A percentile compares a stretch with the other conserved stretches of the same genome.
Conservation (phyloP, 129 eudicot species). For the Silybum marianum region DNA sequence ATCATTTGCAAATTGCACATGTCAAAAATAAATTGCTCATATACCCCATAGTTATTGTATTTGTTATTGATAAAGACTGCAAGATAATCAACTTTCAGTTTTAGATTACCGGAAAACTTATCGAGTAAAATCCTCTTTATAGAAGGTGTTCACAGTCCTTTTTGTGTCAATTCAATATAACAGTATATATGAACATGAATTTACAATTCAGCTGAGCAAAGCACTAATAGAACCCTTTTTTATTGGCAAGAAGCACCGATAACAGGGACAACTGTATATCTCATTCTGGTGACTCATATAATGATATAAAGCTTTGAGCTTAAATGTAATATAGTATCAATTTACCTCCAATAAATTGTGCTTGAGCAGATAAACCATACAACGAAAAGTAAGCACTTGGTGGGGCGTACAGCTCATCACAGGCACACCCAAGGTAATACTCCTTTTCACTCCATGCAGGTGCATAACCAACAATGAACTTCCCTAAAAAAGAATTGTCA, state of each 20-base stretch:
- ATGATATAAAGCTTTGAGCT: slow-evolving; percentile 11
- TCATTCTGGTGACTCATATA: neutral
- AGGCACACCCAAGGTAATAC: slow-evolving; percentile 82
- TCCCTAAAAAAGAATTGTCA: slow-evolving; percentile 44
- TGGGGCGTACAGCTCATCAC: slow-evolving; percentile 86
- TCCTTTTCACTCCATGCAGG: slow-evolving; percentile 79
- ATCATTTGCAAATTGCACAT: neutral
- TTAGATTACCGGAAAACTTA: neutral
- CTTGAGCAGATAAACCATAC: slow-evolving; percentile 67
- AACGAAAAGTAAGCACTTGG: slow-evolving; percentile 88
- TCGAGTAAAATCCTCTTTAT: neutral
- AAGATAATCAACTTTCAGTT: neutral
- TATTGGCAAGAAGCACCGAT: neutral
- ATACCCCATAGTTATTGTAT: neutral
- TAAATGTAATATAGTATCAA: neutral
- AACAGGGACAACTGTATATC: neutral
- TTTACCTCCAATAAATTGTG: slow-evolving; percentile 80
- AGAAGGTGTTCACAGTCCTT: neutral
- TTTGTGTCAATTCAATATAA: neutral
- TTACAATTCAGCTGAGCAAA: neutral
- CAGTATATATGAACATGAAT: neutral
- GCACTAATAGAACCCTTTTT: neutral
- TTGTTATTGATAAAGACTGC: neutral
- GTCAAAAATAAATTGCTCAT: neutral
- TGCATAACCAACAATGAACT: slow-evolving; percentile 71